Base-by-base conservation (phyloP, 306 rosid species). In the Lathyrus aphaca region DNA sequence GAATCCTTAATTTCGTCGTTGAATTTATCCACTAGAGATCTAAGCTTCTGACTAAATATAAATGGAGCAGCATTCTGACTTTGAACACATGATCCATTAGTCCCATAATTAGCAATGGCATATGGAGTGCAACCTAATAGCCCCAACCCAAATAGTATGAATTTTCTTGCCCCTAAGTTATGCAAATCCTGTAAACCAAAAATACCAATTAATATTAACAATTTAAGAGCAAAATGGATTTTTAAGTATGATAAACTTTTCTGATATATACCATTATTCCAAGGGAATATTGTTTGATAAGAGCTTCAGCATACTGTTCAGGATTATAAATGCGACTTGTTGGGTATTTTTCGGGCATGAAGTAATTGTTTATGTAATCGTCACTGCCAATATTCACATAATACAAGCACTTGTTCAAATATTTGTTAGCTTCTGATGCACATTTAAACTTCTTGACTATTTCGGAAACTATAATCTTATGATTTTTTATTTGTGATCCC, bases 321-420 rank as follows among this genome's bases (percentile, higher is more conserved):
- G 62, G 77, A 29, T 25, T 77, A 55, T 60, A 83, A 8, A 4
- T 0, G n/a, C 1, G 10, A 21, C 86, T 74, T 27, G 86, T 30
- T 1, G 18, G 43, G 67, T 79, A 85, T 8, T 18, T 8, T 4
- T 19, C 2, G 14, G 91, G 91, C 62, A 44, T 2, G 61, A 64
- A 90, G 50, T 85, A 90, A 62, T 87, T 90, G 75, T 76, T 78
- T 17, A 83, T 8, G 73, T 80, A 90, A 66, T 87, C 96, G 13
- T 85, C 87, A 45, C 14, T 79, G 0, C 96, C 96, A 19, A 85
- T 76, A 39, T 40, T 53, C 23, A 90, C 74, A 6, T 73, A 78
- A 69, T 85, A 90, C 44, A 90, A 68, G 66, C 96, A 87, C 54
- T 84, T 74, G 0, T 40, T 68, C 19, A 87, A 57, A 16, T 81